Conservation (phyloP, 2,329 filamentous ascomycete species). For the Colletotrichum australisinense region DNA sequence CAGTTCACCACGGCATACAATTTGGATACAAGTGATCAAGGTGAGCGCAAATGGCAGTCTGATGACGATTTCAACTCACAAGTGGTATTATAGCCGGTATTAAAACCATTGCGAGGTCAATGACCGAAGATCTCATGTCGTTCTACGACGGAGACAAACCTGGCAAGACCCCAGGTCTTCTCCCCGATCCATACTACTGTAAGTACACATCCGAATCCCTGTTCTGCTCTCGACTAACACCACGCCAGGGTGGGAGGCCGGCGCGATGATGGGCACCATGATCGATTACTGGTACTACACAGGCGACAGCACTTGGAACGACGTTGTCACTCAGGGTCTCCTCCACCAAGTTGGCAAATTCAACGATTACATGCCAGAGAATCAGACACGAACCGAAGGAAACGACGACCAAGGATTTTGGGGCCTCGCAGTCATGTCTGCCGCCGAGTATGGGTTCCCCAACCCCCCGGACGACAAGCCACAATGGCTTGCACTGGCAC, state of each 20-base stretch:
- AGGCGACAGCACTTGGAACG: constrained; percentile 77
- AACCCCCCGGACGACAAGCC: constrained; percentile 67
- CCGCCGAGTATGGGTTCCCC: constrained; percentile 76
- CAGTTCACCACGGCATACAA: constrained; percentile 47
- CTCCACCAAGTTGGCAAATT: constrained; percentile 79
- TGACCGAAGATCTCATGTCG: constrained; percentile 55
- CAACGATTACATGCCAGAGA: constrained; percentile 81
- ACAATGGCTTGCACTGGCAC: constrained; percentile 77
- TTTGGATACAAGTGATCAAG: constrained; percentile 49
- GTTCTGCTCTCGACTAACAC: background rate
- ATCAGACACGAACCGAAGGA: constrained; percentile 75
- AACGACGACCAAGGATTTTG: constrained; percentile 84
- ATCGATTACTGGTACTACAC: constrained; percentile 91
- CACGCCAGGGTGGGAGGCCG: constrained; percentile 74
- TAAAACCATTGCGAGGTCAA: constrained; percentile 58
- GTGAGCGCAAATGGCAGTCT: constrained; percentile 37
- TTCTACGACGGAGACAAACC: constrained; percentile 61
- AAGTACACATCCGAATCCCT: constrained; percentile 39
- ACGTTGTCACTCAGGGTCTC: constrained; percentile 74
- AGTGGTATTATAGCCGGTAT: constrained; percentile 56
- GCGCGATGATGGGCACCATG: constrained; percentile 77
- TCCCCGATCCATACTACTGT: constrained; percentile 68
- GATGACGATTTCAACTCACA: background rate
- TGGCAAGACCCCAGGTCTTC: constrained; percentile 61
- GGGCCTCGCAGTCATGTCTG: constrained; percentile 77